These are phyloP conservation scores for Trametes sp. DNA, from an alignment of 1,284 basidiomycete species.

Conservation along the genomic window DNA sequence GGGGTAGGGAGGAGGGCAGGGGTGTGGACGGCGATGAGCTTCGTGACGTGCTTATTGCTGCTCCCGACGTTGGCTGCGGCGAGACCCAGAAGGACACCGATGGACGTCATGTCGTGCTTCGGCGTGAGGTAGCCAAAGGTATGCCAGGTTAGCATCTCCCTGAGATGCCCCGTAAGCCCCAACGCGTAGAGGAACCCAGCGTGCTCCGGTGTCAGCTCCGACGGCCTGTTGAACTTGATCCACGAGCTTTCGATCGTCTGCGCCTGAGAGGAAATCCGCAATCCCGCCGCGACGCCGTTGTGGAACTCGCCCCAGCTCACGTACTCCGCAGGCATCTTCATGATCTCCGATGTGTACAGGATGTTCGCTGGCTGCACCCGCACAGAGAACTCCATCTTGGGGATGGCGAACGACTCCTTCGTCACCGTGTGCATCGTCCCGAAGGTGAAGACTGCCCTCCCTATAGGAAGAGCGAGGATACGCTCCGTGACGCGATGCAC, in stretches of 20 bases:
- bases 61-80: slow-evolving; percentile 93
- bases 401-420: slow-evolving; percentile 80
- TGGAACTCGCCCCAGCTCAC: slow-evolving; percentile 96
- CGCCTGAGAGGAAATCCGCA: slow-evolving; percentile 84
- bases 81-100: slow-evolving; percentile 91
- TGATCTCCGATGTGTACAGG: slow-evolving; percentile 66
- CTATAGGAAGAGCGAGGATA: slow-evolving; percentile 86
- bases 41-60: slow-evolving; percentile 87
- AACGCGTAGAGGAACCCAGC: slow-evolving; percentile 95
- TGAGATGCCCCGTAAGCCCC: slow-evolving; percentile 91
- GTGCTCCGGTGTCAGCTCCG: slow-evolving; percentile 87
- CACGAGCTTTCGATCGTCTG: slow-evolving; percentile 87
- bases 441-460: slow-evolving; percentile 89
- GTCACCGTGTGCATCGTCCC: slow-evolving; percentile 76
- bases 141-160: slow-evolving; percentile 88
- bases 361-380: slow-evolving; percentile 76
- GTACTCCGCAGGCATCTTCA: slow-evolving; percentile 74
- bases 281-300: slow-evolving; percentile 92
- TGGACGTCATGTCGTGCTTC: slow-evolving; percentile 94
- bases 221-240: slow-evolving; percentile 93
- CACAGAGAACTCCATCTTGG: slow-evolving; percentile 82
- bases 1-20: slow-evolving; percentile 91
- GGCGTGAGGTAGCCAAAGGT: slow-evolving; percentile 92
- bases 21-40: slow-evolving; percentile 91
- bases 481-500: slow-evolving; percentile 83